Evolutionary conservation across 371 early-diverging fungal genomes (phyloP).

Genomic region (Rhizomucor miehei): DNA sequence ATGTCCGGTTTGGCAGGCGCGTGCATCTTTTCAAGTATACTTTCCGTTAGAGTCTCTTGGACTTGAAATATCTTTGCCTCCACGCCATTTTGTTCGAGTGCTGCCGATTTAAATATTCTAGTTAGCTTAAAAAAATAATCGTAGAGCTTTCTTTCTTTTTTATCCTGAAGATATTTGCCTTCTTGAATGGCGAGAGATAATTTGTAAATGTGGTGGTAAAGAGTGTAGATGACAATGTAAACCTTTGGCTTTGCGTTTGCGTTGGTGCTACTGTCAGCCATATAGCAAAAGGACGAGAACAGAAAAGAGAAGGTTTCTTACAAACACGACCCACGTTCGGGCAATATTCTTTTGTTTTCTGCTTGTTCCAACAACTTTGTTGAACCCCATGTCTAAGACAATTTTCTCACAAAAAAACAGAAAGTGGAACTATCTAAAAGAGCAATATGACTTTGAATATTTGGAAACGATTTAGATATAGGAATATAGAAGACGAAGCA

Average conservation of each 20-base stretch:
- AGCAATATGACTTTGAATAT: neutral
- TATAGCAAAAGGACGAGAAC: neutral
- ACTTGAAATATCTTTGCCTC: slow-evolving; percentile 65
- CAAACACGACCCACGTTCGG: neutral
- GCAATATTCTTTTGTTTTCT: neutral
- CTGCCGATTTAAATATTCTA: too few species aligned
- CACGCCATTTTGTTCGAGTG: slow-evolving; percentile 53
- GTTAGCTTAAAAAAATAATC: neutral
- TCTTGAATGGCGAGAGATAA: slow-evolving; percentile 62
- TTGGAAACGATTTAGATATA: too few species aligned
- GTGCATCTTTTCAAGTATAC: slow-evolving; percentile 70
- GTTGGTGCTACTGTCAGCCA: neutral
- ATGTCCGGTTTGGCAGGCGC: slow-evolving; percentile 59
- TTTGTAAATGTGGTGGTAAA: slow-evolving; percentile 74
- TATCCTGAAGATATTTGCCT: slow-evolving; percentile 22
- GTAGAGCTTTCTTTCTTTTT: neutral
- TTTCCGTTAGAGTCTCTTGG: slow-evolving; percentile 64
- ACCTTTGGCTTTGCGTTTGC: slow-evolving; percentile 33
- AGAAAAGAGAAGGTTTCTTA: neutral
- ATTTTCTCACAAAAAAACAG: too few species aligned
- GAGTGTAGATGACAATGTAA: slow-evolving; percentile 65
- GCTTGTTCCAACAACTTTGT: too few species aligned
- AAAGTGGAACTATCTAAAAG: neutral
- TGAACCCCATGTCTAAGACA: too few species aligned
- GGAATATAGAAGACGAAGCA: too few species aligned